A percentile compares a stretch with the other conserved stretches of the same genome.
These are phyloP conservation scores for fission yeast (Schizosaccharomyces pombe) DNA, from an alignment of 805 yeast species.

Conservation along the genomic window ASM294v3 CU329670.1:1378501-1379000, in stretches of 20 bases:
- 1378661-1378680: background rate
- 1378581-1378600: no score
- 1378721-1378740: background rate
- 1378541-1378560: no score
- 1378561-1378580: no score
- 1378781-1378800: background rate
- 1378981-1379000: background rate
- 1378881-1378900: background rate
- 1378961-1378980: background rate
- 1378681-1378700: background rate
- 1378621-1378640: no score
- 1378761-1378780: background rate
- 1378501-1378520: no score
- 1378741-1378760: background rate
- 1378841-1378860: background rate
- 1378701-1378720: background rate
- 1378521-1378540: no score
- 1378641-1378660: no score
- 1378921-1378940: background rate
- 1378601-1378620: no score
- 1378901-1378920: background rate
- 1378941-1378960: background rate
- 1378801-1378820: background rate
- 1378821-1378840: background rate
- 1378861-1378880: background rate